These are phyloP conservation scores for Cyathus striatus DNA, from an alignment of 768 basidiomycete genomes.

Conservation along the genomic window DNA sequence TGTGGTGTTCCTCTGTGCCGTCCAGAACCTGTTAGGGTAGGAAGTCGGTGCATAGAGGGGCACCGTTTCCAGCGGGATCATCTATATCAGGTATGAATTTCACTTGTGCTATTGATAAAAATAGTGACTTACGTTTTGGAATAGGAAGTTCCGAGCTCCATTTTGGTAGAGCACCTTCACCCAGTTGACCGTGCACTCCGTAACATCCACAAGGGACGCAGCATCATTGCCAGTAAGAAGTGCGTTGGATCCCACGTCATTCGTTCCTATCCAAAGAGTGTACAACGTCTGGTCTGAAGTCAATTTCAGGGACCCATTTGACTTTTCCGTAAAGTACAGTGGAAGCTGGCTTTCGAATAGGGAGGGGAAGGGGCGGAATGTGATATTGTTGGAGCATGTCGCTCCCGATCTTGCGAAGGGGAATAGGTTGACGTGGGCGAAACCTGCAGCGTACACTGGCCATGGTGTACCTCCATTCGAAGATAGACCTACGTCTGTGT, in stretches of 20 bases:
- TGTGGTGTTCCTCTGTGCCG: slow-evolving; percentile 43
- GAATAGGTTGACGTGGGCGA: slow-evolving; percentile 46
- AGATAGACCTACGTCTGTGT: slow-evolving; percentile 48
- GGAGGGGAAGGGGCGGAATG: slow-evolving; percentile 51
- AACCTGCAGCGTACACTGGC: slow-evolving; percentile 57
- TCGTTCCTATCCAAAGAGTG: slow-evolving; percentile 66
- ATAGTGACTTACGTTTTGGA: slow-evolving; percentile 55
- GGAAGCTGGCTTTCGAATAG: slow-evolving; percentile 58
- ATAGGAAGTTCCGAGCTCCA: slow-evolving; percentile 64
- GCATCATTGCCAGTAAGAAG: slow-evolving; percentile 46
- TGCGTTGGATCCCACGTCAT: slow-evolving; percentile 53
- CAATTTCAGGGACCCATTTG: slow-evolving; percentile 35
- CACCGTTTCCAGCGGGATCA: slow-evolving; percentile 49
- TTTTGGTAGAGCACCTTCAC: slow-evolving; percentile 47
- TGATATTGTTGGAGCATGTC: slow-evolving; percentile 61
- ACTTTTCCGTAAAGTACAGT: slow-evolving; percentile 35
- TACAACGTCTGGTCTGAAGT: slow-evolving; percentile 47
- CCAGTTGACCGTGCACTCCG: slow-evolving; percentile 56
- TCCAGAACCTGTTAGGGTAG: slow-evolving; percentile 49
- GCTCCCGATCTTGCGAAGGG: slow-evolving; percentile 61
- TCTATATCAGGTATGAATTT: slow-evolving; percentile 24
- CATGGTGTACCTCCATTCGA: slow-evolving; percentile 46
- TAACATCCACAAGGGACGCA: slow-evolving; percentile 55
- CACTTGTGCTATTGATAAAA: not conserved
- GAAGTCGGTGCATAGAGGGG: slow-evolving; percentile 42